Evolutionary conservation across 106 monocot species (phyloP).

Genomic region (Posidonia australis): DNA sequence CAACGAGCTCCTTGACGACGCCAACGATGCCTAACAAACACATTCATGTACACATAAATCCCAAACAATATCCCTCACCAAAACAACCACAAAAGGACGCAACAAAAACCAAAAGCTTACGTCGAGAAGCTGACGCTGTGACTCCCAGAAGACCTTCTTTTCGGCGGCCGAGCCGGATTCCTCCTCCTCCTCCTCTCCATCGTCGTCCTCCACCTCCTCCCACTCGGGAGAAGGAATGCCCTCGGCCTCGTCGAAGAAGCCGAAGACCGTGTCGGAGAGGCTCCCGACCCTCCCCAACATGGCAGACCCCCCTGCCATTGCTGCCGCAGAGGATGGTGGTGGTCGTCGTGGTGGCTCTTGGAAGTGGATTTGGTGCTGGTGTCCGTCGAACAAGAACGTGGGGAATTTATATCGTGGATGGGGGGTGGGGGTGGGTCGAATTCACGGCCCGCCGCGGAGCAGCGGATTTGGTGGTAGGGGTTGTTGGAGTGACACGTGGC

Average conservation of each 20-base stretch:
- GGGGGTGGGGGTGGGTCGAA: too few relatives aligned
- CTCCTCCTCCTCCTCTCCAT: not conserved
- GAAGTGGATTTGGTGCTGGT: not conserved
- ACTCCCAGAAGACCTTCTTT: constrained; percentile 61
- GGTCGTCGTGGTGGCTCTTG: not conserved
- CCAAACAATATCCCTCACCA: not conserved
- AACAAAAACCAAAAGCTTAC: constrained; percentile 33
- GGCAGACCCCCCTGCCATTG: not conserved
- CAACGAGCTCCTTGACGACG: constrained; percentile 33
- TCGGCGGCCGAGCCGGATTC: not conserved
- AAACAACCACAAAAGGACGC: not conserved
- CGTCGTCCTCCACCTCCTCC: constrained; percentile 13
- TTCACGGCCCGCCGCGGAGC: too few relatives aligned
- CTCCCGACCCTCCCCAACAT: constrained; percentile 19
- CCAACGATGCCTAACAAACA: constrained; percentile 22
- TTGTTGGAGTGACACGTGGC: too few relatives aligned
- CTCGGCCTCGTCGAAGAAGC: constrained; percentile 40
- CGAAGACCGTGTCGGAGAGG: constrained; percentile 37
- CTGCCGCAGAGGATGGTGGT: not conserved
- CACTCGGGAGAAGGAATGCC: not conserved
- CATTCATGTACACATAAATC: not conserved
- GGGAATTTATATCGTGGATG: too few relatives aligned
- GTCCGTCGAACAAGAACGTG: not conserved
- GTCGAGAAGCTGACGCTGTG: constrained; percentile 45
- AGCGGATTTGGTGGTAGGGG: too few relatives aligned